phyloP scores from a whole-genome alignment of 2,329 filamentous ascomycete species.

The Sclerotinia spermophila region DNA sequence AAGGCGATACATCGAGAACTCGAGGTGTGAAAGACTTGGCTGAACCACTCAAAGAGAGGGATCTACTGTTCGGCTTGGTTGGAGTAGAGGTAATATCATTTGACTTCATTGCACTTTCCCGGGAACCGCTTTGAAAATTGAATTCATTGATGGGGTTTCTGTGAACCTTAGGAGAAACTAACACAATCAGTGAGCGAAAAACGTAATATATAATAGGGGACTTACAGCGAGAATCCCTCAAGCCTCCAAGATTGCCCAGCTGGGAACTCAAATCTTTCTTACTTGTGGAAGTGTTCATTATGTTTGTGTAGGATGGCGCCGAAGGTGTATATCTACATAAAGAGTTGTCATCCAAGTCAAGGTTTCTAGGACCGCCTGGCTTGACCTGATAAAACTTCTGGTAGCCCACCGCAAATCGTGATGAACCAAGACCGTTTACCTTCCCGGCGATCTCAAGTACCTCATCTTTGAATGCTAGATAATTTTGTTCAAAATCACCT shows the following conservation, averaged over 20 bases:
- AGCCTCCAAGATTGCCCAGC: neutral
- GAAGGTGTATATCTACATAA: neutral
- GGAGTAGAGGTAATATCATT: neutral
- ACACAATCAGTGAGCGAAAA: neutral
- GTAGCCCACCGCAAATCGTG: neutral
- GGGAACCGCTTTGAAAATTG: neutral
- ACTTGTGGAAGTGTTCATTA: neutral
- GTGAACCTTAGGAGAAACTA: neutral
- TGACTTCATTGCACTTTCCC: neutral
- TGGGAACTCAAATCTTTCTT: neutral
- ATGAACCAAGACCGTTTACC: constrained; percentile 6
- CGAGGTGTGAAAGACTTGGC: neutral
- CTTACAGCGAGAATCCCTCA: constrained; percentile 1
- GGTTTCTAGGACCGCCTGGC: constrained; percentile 7
- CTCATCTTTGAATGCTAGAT: neutral
- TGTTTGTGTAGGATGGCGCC: neutral
- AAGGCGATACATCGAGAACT: neutral
- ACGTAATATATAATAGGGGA: neutral
- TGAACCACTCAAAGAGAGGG: neutral
- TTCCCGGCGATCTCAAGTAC: neutral
- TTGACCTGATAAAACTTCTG: constrained; percentile 3
- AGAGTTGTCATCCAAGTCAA: constrained; percentile 10
- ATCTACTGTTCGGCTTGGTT: neutral
- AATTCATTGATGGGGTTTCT: neutral
- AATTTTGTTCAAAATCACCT: neutral